A percentile compares a stretch with the other conserved stretches of the same genome.
These are phyloP conservation scores for Mycena latifolia DNA, from an alignment of 768 basidiomycete species.

Conservation along the genomic window DNA sequence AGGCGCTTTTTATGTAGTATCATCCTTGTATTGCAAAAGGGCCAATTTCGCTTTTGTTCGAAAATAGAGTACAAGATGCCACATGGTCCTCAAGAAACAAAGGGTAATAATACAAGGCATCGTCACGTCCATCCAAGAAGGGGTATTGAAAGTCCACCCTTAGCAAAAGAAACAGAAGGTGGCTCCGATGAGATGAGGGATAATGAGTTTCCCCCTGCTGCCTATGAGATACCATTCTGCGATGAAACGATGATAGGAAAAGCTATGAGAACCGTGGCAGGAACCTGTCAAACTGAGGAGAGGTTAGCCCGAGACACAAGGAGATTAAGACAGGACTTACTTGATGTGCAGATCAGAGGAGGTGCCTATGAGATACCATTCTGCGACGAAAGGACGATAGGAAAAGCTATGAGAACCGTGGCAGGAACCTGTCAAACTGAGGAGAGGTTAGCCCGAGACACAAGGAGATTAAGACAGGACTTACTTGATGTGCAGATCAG, in stretches of 20 bases:
- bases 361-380: background rate
- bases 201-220: background rate
- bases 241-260: background rate
- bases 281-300: background rate
- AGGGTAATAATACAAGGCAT: background rate
- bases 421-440: background rate
- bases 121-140: background rate
- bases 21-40: background rate
- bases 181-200: background rate
- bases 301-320: too few species aligned
- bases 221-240: background rate
- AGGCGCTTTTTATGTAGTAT: background rate
- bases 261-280: background rate
- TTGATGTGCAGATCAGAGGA: too few species aligned
- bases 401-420: background rate
- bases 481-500: too few species aligned
- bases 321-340: too few species aligned
- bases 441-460: too few species aligned
- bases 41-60: too few species aligned
- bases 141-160: background rate
- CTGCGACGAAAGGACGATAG: background rate
- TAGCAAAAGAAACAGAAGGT: background rate
- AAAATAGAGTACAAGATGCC: too few species aligned
- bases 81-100: too few species aligned
- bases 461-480: too few species aligned